Conservation (phyloP, 352 stramenopile genomes). For the Pythium biforme region DNA sequence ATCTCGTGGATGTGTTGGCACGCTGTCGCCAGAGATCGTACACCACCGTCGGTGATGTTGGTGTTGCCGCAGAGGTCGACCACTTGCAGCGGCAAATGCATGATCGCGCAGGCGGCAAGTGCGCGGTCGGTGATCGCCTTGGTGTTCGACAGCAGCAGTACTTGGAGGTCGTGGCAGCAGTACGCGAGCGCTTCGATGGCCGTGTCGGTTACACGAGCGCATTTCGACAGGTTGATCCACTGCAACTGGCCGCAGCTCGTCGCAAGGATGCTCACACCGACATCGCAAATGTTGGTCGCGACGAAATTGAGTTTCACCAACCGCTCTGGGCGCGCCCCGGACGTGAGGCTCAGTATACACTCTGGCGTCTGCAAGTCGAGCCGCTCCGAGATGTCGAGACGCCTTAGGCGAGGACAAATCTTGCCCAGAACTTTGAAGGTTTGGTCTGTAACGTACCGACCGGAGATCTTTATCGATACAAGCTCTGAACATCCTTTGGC, state of each 20-base stretch:
- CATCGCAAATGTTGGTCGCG: conserved; percentile 58
- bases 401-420: conserved; percentile 41
- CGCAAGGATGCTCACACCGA: conserved; percentile 54
- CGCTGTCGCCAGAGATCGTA: conserved; percentile 32
- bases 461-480: conserved; percentile 46
- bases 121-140: conserved; percentile 48
- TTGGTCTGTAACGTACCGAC: conserved; percentile 41
- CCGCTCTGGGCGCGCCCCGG: conserved; percentile 21
- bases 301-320: conserved; percentile 42
- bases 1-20: conserved; percentile 58
- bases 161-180: conserved; percentile 37
- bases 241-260: conserved; percentile 39
- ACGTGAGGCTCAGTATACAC: conserved; percentile 35
- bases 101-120: conserved; percentile 40
- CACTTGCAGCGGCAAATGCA: conserved; percentile 38
- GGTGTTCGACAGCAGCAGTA: conserved; percentile 40
- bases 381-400: conserved; percentile 48
- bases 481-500: conserved; percentile 49
- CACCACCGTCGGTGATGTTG: conserved; percentile 52
- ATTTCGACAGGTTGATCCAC: conserved; percentile 67
- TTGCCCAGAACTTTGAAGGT: conserved; percentile 57
- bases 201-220: conserved; percentile 45
- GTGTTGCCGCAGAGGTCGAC: conserved; percentile 64
- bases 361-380: conserved; percentile 46
- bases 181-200: conserved; percentile 49